Percentiles rank a stretch among this genome's conserved stretches.
Evolutionary conservation across 1,284 basidiomycete species (phyloP).

Genomic region (Acaromyces ingoldii): DNA sequence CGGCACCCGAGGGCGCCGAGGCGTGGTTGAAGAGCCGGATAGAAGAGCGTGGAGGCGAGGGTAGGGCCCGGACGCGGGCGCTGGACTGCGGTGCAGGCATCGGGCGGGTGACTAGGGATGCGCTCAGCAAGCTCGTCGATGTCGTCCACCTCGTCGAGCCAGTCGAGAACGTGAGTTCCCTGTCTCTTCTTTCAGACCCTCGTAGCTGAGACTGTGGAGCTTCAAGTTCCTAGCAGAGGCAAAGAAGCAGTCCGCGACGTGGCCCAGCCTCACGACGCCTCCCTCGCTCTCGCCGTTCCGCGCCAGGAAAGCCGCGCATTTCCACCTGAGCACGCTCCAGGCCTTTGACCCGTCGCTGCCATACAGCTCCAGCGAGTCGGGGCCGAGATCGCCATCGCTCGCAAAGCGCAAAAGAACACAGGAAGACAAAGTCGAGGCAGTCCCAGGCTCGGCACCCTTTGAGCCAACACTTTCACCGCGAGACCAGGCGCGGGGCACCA

Average conservation of each 20-base stretch:
- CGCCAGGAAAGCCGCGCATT: slow-evolving; percentile 44
- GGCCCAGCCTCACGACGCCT: slow-evolving; percentile 29
- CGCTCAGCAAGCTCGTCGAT: slow-evolving; percentile 43
- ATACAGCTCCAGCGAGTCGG: slow-evolving; percentile 15
- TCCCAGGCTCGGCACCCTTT: slow-evolving; percentile 11
- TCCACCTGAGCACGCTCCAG: slow-evolving; percentile 44
- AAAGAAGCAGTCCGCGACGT: slow-evolving; percentile 25
- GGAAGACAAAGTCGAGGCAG: slow-evolving; percentile 6
- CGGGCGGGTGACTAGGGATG: slow-evolving; percentile 45
- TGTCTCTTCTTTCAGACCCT: neutral
- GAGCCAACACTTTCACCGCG: slow-evolving; percentile 15
- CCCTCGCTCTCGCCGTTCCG: slow-evolving; percentile 30
- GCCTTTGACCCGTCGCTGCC: slow-evolving; percentile 37
- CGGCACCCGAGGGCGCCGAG: slow-evolving; percentile 21
- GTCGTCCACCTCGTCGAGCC: slow-evolving; percentile 50
- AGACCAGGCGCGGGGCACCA: too few species aligned
- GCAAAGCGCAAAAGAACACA: neutral
- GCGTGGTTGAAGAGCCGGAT: slow-evolving; percentile 33
- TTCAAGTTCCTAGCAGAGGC: slow-evolving; percentile 38
- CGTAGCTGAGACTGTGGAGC: neutral
- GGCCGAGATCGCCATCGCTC: neutral
- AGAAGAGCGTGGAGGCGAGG: slow-evolving; percentile 32
- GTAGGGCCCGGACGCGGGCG: slow-evolving; percentile 34
- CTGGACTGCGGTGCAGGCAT: slow-evolving; percentile 50
- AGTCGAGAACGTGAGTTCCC: slow-evolving; percentile 28